Evolutionary conservation across 768 basidiomycete genomes (phyloP), one percentile per base, ranked within the genome.

Genomic region (Naganishia vaughanmartiniae): DNA sequence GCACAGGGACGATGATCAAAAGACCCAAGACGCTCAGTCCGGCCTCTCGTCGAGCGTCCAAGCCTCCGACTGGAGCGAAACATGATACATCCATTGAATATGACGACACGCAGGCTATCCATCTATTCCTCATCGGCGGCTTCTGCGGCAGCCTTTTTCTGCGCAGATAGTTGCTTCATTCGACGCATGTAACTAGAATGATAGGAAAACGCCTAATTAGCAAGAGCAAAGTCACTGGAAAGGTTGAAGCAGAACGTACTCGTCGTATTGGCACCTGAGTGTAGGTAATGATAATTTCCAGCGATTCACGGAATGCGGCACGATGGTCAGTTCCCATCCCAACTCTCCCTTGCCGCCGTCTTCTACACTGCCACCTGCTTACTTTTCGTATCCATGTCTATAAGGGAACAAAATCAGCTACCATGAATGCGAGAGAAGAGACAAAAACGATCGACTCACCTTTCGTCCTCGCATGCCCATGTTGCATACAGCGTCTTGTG

Each of bases 381-480:
- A 83, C 83, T 83, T 83, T 74, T 84, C 83, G 73, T 84, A 84
- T 24, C 74, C 81, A 65, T 84, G 83, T 74, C 82, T 78, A 53
- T 48, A 54, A 36, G 24, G 28, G 30, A 34, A 31, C 7, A 21
- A n/a, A 14, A 39, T 45, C 39, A 69, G 34, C 28, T 26, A 46
- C 36, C 19, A 26, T 6, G 17, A 21, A 31, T 14, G 21, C 30
- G 28, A 28, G 28, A 28, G 9, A 15, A 11, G 54, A n/a, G 51
- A n/a, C 11, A 33, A 42, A 19, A 6, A 31, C n/a, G 24, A 26
- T 26, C 91, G 84, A 79, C 92, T 89, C 72, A 89, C 91, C 90
- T 85, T 83, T 95, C 90, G 74, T 93, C 88, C 80, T 92, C 90
- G 80, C 93, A 95, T 74, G 93, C 89, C 93, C 93, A 96, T n/a